Evolutionary conservation across 2,329 filamentous ascomycete species (phyloP).

Genomic region (Xylariaceae sp.): DNA sequence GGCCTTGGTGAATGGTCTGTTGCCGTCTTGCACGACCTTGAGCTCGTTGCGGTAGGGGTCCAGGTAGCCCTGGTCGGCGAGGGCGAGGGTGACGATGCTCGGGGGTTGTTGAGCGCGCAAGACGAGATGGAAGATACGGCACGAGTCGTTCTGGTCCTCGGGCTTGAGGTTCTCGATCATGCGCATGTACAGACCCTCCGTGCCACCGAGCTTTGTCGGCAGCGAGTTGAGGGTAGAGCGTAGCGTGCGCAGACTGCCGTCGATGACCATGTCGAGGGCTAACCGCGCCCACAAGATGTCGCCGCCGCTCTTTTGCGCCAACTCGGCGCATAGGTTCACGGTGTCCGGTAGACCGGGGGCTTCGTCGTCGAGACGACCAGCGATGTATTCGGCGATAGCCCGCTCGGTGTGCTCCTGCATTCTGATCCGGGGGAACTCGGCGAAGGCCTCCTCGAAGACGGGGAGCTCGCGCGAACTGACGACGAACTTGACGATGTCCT

Average conservation of each 20-base stretch:
- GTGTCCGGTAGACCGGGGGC: conserved; percentile 30
- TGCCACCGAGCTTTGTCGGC: conserved; percentile 29
- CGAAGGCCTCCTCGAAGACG: conserved; percentile 28
- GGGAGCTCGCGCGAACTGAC: conserved; percentile 30
- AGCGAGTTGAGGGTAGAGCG: conserved; percentile 29
- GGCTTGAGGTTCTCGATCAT: conserved; percentile 30
- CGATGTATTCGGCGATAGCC: conserved; percentile 30
- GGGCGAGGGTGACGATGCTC: conserved; percentile 29
- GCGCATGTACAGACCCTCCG: conserved; percentile 33
- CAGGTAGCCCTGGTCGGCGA: conserved; percentile 29
- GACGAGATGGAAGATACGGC: conserved; percentile 31
- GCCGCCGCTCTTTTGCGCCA: conserved; percentile 29
- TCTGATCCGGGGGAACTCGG: conserved; percentile 23
- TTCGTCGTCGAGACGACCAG: conserved; percentile 29
- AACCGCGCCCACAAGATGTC: conserved; percentile 32
- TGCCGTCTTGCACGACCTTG: conserved; percentile 22
- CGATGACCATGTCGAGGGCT: conserved; percentile 31
- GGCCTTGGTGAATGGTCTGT: conserved; percentile 18
- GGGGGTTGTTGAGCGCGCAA: conserved; percentile 31
- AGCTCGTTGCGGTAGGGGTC: conserved; percentile 24
- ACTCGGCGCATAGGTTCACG: conserved; percentile 27
- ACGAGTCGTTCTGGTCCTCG: conserved; percentile 27
- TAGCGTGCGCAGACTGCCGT: conserved; percentile 29
- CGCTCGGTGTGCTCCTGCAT: conserved; percentile 30
- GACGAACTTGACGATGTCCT: conserved; percentile 29